phyloP scores from a whole-genome alignment of 192 early-diverging fungal genomes.

The Backusella mclennaniae region DNA sequence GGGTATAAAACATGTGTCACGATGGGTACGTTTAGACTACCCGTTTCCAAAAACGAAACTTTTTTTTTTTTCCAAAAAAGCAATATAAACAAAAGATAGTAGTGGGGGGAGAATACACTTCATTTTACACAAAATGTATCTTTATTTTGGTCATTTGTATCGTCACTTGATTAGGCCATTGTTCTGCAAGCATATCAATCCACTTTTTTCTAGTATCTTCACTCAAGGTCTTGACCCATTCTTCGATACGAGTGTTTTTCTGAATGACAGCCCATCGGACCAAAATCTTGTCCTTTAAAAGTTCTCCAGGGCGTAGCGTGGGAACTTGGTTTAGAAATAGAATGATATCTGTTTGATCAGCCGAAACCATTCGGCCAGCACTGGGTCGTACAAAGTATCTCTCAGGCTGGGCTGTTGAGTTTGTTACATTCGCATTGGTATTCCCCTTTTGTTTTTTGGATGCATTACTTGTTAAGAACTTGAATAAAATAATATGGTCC shows the following conservation, averaged over 20 bases:
- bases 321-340: constrained; percentile 32
- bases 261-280: constrained; percentile 34
- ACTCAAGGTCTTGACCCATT: constrained; percentile 19
- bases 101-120: not conserved
- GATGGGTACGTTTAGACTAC: too few species aligned
- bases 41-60: not conserved
- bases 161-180: constrained; percentile 30
- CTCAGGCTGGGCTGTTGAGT: constrained; percentile 8
- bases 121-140: constrained; percentile 22
- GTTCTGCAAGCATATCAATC: constrained; percentile 32
- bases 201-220: constrained; percentile 26
- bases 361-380: constrained; percentile 20
- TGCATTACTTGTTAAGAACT: constrained; percentile 30
- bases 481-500: constrained; percentile 31
- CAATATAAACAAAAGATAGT: not conserved
- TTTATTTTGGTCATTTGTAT: constrained; percentile 28
- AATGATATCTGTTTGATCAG: constrained; percentile 19
- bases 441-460: not conserved
- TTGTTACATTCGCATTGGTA: not conserved
- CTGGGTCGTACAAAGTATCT: constrained; percentile 37
- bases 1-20: too few species aligned
- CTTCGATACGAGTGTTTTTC: constrained; percentile 20
- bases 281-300: constrained; percentile 31
- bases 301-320: constrained; percentile 8
- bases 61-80: not conserved